A percentile compares a stretch with the other conserved stretches of the same genome.
These are phyloP conservation scores for Pythium biforme DNA, from an alignment of 352 stramenopile species.

Conservation along the genomic window DNA sequence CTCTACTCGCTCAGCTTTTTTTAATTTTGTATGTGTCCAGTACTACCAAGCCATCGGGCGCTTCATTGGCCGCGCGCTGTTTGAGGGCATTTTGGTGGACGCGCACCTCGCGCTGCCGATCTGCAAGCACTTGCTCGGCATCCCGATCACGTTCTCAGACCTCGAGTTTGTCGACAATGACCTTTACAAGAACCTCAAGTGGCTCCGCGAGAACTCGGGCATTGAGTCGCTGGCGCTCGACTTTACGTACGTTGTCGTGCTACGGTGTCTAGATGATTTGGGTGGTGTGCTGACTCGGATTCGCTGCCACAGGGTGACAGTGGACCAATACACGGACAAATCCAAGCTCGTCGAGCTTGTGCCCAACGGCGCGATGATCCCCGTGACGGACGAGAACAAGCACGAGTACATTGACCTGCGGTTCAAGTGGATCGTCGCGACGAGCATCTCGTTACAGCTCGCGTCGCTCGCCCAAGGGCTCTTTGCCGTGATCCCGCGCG, in stretches of 20 bases:
- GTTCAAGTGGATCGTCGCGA: slow-evolving; percentile 85
- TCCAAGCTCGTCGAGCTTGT: slow-evolving; percentile 93
- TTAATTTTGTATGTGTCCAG: slow-evolving; percentile 30
- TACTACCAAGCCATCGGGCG: slow-evolving; percentile 88
- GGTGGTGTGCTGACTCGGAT: not conserved
- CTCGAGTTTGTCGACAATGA: slow-evolving; percentile 90
- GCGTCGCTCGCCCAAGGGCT: slow-evolving; percentile 95
- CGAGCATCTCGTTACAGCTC: slow-evolving; percentile 84
- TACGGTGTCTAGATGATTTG: no score
- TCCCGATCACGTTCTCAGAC: slow-evolving; percentile 89
- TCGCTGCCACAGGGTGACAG: slow-evolving; percentile 46
- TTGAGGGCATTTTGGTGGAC: slow-evolving; percentile 87
- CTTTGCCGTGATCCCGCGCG: slow-evolving; percentile 94
- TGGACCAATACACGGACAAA: slow-evolving; percentile 73
- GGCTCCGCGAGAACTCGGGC: slow-evolving; percentile 74
- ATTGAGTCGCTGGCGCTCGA: slow-evolving; percentile 79
- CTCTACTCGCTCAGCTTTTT: no score
- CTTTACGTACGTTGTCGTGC: slow-evolving; percentile 62
- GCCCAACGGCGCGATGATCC: slow-evolving; percentile 92
- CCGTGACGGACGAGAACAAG: slow-evolving; percentile 97
- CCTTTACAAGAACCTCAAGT: slow-evolving; percentile 85
- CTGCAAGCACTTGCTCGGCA: slow-evolving; percentile 89
- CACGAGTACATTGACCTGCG: slow-evolving; percentile 94
- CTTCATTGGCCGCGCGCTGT: slow-evolving; percentile 85
- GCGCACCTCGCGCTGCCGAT: slow-evolving; percentile 82